Base-by-base conservation (phyloP, 129 eudicot genomes). In the Flaveria bidentis region DNA sequence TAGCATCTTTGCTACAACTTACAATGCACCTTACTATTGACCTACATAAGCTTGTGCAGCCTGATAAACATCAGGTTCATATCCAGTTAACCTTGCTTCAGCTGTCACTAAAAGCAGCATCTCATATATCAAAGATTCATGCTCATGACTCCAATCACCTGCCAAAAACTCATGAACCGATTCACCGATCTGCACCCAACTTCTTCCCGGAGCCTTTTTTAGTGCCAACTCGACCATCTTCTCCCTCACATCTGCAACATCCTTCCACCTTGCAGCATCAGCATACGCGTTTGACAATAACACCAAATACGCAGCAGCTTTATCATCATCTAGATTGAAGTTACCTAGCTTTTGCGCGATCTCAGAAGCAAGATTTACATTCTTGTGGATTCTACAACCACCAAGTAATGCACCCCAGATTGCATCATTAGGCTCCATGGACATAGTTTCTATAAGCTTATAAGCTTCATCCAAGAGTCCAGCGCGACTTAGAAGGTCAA, bases 371-470 rank as follows among this genome's bases (percentile, higher is more conserved):
- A 89, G 86, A 77, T 85, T 82, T 8, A 78, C 85, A 78, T 88
- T 81, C 77, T 77, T 92, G 79, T 89, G 81, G 47, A 84, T 92
- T 64, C 84, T 85, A 68, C 96, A 89, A 25, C 91, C 96, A 62
- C 91, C 89, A 71, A 92, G 88, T 68, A 92, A 80, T 2, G 97
- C 90, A 23, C 96, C 97, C 97, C 93, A 92, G 1, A 89, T 82
- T 4, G 80, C 87, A 56, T 89, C 88, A 20, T 92, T 92, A 26
- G 96, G 91, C 68, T 84, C 78, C 88, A 89, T 84, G 3, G 89
- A 90, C 96, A 92, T 89, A 16, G 78, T 51, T 60, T 79, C 83
- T 0, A 92, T 78, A 18, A 89, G 81, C 80, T 46, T 71, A 15
- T 33, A 55, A 1, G 97, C 97, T 81, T 91, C 96, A n/a, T 85